phyloP scores from a whole-genome alignment of 768 basidiomycete genomes.

The Phaffia tasmanica region DNA sequence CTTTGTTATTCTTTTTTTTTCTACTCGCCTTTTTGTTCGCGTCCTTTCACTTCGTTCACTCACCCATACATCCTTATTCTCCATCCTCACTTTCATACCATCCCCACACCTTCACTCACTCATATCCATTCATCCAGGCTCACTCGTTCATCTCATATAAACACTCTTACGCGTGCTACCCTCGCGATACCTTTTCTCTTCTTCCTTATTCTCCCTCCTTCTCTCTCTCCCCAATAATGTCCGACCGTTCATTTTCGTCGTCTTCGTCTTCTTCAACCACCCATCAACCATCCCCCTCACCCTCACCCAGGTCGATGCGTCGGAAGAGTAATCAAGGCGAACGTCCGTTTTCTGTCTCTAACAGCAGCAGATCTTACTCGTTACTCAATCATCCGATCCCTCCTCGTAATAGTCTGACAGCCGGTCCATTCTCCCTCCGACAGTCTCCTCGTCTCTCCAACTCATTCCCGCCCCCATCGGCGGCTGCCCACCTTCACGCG shows the following conservation, averaged over 20 bases:
- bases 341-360: background rate
- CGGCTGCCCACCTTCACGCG: constrained; percentile 4
- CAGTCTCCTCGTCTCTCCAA: background rate
- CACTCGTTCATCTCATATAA: constrained; percentile 14
- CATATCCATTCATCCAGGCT: constrained; percentile 2
- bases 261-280: constrained; percentile 16
- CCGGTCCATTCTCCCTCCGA: background rate
- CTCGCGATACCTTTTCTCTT: background rate
- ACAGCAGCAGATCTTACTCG: too few species aligned
- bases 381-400: too few species aligned
- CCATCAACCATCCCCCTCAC: constrained; percentile 22
- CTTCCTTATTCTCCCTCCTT: background rate
- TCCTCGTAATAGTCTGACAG: too few species aligned
- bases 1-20: background rate
- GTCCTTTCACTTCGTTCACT: too few species aligned
- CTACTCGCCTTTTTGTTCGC: background rate
- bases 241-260: constrained; percentile 11
- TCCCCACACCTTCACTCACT: background rate
- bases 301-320: constrained; percentile 24
- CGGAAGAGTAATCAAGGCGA: constrained; percentile 1
- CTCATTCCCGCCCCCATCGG: constrained; percentile 9
- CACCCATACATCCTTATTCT: too few species aligned
- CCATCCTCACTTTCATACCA: too few species aligned
- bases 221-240: constrained; percentile 4
- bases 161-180: background rate